Conservation (phyloP, 305 asterid genomes). For the Fraxinus dipetala region DNA sequence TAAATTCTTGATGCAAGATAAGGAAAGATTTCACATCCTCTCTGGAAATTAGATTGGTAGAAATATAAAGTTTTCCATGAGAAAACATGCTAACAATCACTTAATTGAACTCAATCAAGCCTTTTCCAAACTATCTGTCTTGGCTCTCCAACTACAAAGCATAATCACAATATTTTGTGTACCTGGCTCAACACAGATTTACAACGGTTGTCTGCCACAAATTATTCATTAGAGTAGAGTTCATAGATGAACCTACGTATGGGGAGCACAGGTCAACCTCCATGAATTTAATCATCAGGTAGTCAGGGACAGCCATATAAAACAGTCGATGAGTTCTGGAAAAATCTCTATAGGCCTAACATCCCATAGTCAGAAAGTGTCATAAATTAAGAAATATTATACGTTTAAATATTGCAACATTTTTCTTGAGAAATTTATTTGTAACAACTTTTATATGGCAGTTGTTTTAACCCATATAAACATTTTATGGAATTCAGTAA, state of each 20-base stretch:
- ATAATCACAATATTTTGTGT: neutral
- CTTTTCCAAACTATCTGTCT: neutral
- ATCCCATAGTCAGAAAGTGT: conserved; percentile 1
- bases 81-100: neutral
- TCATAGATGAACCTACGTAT: neutral
- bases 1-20: conserved; percentile 8
- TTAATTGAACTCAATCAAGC: conserved; percentile 3
- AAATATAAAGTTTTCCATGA: conserved; percentile 5
- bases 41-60: neutral
- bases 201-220: neutral
- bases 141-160: neutral
- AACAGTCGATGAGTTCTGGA: neutral
- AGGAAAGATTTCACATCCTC: conserved; percentile 9
- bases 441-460: conserved; percentile 3
- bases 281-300: neutral
- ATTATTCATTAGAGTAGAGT: neutral
- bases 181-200: conserved; percentile 3
- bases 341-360: neutral
- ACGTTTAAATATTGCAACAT: neutral
- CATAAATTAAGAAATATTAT: conserved; percentile 5
- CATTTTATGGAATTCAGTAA: conserved; percentile 7
- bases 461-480: conserved; percentile 2
- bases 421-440: neutral
- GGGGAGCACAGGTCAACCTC: neutral
- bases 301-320: neutral